Evolutionary conservation across 108 stramenopile genomes (phyloP), one percentile per base, ranked within the genome.

Genomic region (Fragilaria radians): DNA sequence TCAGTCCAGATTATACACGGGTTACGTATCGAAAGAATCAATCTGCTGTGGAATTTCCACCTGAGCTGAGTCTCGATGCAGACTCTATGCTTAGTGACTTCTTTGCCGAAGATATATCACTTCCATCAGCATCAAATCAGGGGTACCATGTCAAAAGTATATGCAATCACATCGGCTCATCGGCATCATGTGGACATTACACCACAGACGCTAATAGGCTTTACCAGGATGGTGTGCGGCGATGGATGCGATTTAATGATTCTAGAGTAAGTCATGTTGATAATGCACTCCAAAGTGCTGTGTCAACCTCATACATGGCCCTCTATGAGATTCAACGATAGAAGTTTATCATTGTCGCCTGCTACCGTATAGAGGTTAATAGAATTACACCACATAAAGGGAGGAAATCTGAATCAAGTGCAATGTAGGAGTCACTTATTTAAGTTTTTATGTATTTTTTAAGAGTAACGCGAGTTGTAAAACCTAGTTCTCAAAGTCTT

Each of bases 171-270:
- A 73, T 79, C 68, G 82, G 82, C 1, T 59, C 45, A 0, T 66
- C 67, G 9, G 73, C 76, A 2, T 59, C 46, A 5, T 79, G 78
- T 28, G 82, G 82, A 1, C 81, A 82, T 52, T 82, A 82, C 55
- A 76, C 74, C 1, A 74, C 77, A 0, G 81, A 82, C 61, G 81
- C 69, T 3, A 28, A 56, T 5, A 63, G 71, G 2, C n/a, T n/a
- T 5, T 53, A 18, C 23, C 14, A 23, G 7, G 47, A 45, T 11
- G 59, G 23, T 2, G 52, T 58, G 45, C 48, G 74, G 46, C 56
- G 54, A 46, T 83, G 73, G 76, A 60, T 46, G 5, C 61, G 81
- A 42, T 83, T 83, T 52, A 83, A 83, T 49, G 81, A 83, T 51
- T 53, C 51, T 18, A 66, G 58, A 36, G 81, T 83, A 7, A 58